Evolutionary conservation across 2,329 filamentous ascomycete species (phyloP), one percentile per base, ranked within the genome.

Genomic region (Aspergillus chevalieri): DNA sequence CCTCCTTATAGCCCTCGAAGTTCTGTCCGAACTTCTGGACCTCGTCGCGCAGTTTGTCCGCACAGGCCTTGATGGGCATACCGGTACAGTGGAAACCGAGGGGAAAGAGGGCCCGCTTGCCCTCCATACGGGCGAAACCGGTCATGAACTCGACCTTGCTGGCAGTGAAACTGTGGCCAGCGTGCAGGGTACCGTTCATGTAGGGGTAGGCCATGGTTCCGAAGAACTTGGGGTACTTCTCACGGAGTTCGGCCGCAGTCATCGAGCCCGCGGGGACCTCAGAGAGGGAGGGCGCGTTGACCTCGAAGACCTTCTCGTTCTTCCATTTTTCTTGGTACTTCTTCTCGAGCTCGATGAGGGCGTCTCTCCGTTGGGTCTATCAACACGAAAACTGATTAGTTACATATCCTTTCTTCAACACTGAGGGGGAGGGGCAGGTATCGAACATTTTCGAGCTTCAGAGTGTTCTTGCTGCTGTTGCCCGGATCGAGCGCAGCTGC

Each of bases 41-140:
- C 73, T 98, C 93, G 54, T 89, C 84, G 51, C 86, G 83, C 43
- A 98, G 82, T 78, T 97, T 97, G 77, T 98, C 92, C 48, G 93
- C 90, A 64, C 89, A 94, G 5, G 93, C 91, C 74, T 96, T 96
- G 77, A 98, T 98, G 43, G 91, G 90, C 86, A 98, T 94, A 61
- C 93, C 93, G 0, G 92, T 97, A 74, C 87, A 89, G 77, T 98
- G 93, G 76, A 90, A 98, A 28, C 92, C 93, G 65, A 93, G 85
- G 50, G 93, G 93, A 68, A 93, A 96, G 47, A 97, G 77, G 50
- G 85, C 79, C 47, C 86, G 80, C 77, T 92, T 92, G 64, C 93
- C 93, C 68, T 90, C 83, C 89, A 97, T 94, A 49, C 92, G 81
- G 43, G 87, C 85, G 65, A 89, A 91, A 41, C 92, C 89, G 21